phyloP scores from a whole-genome alignment of 345 rosid species.

The Salix koriyanagi region DNA sequence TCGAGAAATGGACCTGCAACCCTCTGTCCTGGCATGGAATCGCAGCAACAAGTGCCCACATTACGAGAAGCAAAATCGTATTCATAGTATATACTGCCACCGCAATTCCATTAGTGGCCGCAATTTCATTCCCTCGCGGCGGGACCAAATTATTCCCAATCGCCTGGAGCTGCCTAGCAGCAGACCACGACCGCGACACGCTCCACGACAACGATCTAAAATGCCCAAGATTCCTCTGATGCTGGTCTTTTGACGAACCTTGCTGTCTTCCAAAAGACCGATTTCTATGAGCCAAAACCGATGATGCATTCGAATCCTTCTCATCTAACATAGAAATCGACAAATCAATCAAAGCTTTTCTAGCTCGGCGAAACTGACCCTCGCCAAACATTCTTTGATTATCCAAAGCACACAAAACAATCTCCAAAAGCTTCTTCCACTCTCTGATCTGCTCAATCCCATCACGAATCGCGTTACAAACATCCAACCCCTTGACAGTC shows the following conservation, averaged over 20 bases:
- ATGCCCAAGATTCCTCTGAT: conserved; percentile 48
- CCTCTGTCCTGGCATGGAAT: conserved; percentile 98
- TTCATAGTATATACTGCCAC: conserved; percentile 66
- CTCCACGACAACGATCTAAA: conserved; percentile 93
- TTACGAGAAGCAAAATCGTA: conserved; percentile 62
- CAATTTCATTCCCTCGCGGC: conserved; percentile 54
- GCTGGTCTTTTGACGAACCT: conserved; percentile 32
- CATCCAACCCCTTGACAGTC: conserved; percentile 44
- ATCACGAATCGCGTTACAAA: conserved; percentile 47
- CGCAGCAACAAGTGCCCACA: conserved; percentile 95
- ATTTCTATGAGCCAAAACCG: conserved; percentile 54
- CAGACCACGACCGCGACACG: conserved; percentile 96
- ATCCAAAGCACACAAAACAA: conserved; percentile 49
- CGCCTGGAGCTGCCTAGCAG: conserved; percentile 81
- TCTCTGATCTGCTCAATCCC: conserved; percentile 46
- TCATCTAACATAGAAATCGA: conserved; percentile 84
- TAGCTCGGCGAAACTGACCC: conserved; percentile 87
- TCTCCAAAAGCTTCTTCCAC: conserved; percentile 42
- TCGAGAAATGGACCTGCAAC: conserved; percentile 62
- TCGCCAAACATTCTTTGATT: conserved; percentile 49
- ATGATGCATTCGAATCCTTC: conserved; percentile 45
- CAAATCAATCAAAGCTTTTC: conserved; percentile 75
- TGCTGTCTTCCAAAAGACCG: conserved; percentile 72
- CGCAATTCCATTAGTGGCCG: conserved; percentile 59
- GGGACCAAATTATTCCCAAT: conserved; percentile 56